Base-by-base conservation (phyloP, 2,329 filamentous ascomycete genomes). In the Emmonsiellopsis sp. region DNA sequence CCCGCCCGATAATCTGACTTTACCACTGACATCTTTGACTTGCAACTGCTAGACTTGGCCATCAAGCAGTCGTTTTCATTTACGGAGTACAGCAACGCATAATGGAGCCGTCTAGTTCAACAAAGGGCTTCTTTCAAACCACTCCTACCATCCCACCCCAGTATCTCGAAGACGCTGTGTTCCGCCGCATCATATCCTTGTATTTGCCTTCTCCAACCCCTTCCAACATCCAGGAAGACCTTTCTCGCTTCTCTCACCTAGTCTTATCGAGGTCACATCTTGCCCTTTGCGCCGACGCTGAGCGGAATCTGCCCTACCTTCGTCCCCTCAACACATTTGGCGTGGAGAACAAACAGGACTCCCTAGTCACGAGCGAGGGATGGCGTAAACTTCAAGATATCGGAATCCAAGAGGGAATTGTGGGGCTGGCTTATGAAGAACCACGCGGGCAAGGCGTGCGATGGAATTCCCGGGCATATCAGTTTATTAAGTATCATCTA, bases 91-190 rank as follows among this genome's bases (percentile, higher is more conserved):
- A 26, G 20, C 20, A 1, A 5, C 20, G 20, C 1, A 26, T 3
- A 32, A 63, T 63, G 59, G 58, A 63, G 50, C 53, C 62, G n/a
- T 61, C 59, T 16, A 62, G 61, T 41, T 52, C 61, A 42, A 62
- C 59, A 16, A 54, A 56, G 41, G 62, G 62, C 45, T 63, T 63
- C 54, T 63, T 63, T 53, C 62, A 63, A 55, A 26, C 42, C 47
- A 47, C 55, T 32, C 62, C 62, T 8, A 42, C 40, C 8, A 54
- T 62, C 34, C 54, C 51, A 30, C 55, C 60, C 2, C 58, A 58
- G 42, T 60, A 54, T 32, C 40, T 58, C 34, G 61, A 63, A 32
- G 61, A 63, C 51, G 46, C 37, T 34, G 57, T 57, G 16, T 55
- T 60, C 32, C 58, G 55, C 26, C 60, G 61, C 26, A 54, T 62